Evolutionary conservation across 495 filamentous ascomycete genomes (phyloP).

Genomic region (Paragyromitra xinjiangensis): DNA sequence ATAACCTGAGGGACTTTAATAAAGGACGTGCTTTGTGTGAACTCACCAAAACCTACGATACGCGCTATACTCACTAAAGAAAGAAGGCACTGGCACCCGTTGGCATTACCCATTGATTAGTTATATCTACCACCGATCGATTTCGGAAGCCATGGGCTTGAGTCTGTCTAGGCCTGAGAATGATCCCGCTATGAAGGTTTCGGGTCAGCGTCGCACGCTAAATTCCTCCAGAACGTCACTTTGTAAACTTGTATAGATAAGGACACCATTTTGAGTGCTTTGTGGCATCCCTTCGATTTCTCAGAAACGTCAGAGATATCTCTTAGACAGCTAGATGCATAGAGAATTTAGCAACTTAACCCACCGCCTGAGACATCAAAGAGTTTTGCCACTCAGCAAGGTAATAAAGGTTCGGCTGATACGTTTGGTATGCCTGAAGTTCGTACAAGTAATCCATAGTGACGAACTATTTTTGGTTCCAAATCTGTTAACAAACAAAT

Average conservation of each 20-base stretch:
- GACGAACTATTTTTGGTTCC: background rate
- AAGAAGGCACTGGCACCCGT: background rate
- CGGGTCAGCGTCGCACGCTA: no score
- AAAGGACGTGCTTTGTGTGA: conserved; percentile 2
- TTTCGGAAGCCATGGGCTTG: background rate
- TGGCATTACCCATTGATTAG: background rate
- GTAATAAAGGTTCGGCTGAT: background rate
- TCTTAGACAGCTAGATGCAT: background rate
- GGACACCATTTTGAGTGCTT: background rate
- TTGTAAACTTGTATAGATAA: background rate
- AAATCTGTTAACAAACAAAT: no score
- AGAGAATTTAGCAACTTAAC: background rate
- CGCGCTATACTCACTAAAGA: conserved; percentile 1
- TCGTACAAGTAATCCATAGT: background rate
- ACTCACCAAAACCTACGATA: conserved; percentile 1
- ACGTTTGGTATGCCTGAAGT: background rate
- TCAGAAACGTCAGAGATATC: background rate
- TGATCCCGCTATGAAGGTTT: background rate
- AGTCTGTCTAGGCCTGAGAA: background rate
- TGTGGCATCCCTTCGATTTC: background rate
- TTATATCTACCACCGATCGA: background rate
- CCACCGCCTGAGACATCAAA: background rate
- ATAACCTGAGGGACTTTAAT: conserved; percentile 34
- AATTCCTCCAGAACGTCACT: background rate
- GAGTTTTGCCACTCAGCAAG: background rate